phyloP scores from a whole-genome alignment of 1,139 yeast genomes.

The Diutina rugosa region DNA sequence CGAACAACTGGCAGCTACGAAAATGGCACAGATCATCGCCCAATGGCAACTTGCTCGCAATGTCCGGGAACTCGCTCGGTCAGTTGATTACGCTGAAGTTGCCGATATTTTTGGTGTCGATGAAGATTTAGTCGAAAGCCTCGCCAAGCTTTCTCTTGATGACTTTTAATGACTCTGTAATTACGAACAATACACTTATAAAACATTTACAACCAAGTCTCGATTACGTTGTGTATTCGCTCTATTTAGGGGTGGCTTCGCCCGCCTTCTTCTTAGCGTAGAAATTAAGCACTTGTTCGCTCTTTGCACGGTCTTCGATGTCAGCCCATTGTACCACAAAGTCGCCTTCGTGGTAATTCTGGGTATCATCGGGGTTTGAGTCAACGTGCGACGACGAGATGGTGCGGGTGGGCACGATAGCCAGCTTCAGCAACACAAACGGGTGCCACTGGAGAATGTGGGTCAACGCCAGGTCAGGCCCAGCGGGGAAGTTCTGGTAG shows the following conservation, averaged over 20 bases:
- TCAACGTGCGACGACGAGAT: conserved; percentile 19
- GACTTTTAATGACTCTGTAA: not conserved
- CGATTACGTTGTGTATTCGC: not conserved
- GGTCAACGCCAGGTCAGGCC: conserved; percentile 56
- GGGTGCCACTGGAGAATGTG: conserved; percentile 96
- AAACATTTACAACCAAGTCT: too few relatives aligned
- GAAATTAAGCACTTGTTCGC: not conserved
- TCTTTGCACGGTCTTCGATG: not conserved
- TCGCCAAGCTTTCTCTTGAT: not conserved
- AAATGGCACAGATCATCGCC: not conserved
- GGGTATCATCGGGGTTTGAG: conserved; percentile 6
- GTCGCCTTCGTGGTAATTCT: conserved; percentile 47
- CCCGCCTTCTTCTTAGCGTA: not conserved
- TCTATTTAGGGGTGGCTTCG: not conserved
- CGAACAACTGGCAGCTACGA: not conserved
- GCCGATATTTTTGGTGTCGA: not conserved
- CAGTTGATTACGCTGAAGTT: not conserved
- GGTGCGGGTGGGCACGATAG: conserved; percentile 48
- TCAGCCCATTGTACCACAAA: conserved; percentile 48
- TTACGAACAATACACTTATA: too few relatives aligned
- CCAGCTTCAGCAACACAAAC: conserved; percentile 53
- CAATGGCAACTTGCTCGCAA: not conserved
- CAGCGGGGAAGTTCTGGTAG: conserved; percentile 47
- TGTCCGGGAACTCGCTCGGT: not conserved
- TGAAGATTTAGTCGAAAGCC: not conserved